Base-by-base conservation (phyloP, 768 basidiomycete species). In the Collybia sp. region DNA sequence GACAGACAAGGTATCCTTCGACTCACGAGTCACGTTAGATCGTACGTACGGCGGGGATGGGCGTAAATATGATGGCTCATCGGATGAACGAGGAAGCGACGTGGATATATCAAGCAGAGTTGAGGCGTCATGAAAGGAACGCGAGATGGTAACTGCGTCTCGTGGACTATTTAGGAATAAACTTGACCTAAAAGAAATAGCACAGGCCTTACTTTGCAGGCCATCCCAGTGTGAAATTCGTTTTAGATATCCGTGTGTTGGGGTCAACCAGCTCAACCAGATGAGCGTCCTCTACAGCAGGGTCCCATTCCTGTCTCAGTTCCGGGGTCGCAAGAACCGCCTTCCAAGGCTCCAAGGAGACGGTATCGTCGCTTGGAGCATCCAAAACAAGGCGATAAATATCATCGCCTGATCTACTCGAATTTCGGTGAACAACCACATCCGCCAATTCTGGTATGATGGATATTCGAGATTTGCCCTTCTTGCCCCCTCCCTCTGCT, bases 161-260 rank as follows among this genome's bases (percentile, higher is more conserved):
- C 95, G 75, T 3, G 95, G 95, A 59, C 91, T 95, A 49, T 19
- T 44, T 40, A 40, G n/a, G 30, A 54, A 48, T 41, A 46, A 30
- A 18, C 36, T 46, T 18, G 33, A 17, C 43, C 13, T 17, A 12
- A 32, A 50, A 16, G 50, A 5, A 36, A 30, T 17, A 34, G 3
- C 41, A 44, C 30, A 33, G 38, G 35, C 76, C 91, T 58, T 59
- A 95, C 93, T 86, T 93, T 46, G 93, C 93, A 46, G 95, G 95
- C 95, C 95, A 99, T 1, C 95, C 95, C 9, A 99, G 67, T 6
- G 84, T 83, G 61, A 91, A 97, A 52, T 92, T 89, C 0, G 93
- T 96, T 69, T 89, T 92, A 16, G 79, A 77, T 58, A 99, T 86
- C 49, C 93, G 72, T 6, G 92, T 95, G 50, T 78, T 77, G 34